A percentile compares a stretch with the other conserved stretches of the same genome.
Evolutionary conservation across 2,329 filamentous ascomycete genomes (phyloP).

Genomic region (Plectosphaerella cucumerina): DNA sequence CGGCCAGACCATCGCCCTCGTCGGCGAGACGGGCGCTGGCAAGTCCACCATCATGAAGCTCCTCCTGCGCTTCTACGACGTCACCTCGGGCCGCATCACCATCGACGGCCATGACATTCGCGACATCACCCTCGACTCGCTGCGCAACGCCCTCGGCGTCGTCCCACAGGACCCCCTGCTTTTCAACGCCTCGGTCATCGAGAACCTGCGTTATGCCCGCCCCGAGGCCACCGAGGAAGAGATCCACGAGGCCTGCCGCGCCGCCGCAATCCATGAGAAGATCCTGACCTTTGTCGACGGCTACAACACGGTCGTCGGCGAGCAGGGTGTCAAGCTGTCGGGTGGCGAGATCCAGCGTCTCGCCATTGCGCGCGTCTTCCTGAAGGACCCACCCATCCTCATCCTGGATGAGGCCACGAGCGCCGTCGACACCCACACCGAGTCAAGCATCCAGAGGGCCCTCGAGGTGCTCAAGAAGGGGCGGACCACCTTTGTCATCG

Average conservation of each 20-base stretch:
- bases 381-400: conserved; percentile 71
- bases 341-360: conserved; percentile 64
- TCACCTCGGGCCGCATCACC: conserved; percentile 44
- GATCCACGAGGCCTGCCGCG: conserved; percentile 48
- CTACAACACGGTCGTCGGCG: conserved; percentile 46
- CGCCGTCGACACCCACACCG: conserved; percentile 67
- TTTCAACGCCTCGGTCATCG: conserved; percentile 56
- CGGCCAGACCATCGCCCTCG: conserved; percentile 55
- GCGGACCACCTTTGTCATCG: conserved; percentile 64
- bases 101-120: conserved; percentile 56
- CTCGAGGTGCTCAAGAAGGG: conserved; percentile 53
- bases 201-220: conserved; percentile 54
- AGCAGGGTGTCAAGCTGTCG: conserved; percentile 56
- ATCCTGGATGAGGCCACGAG: conserved; percentile 78
- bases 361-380: conserved; percentile 65
- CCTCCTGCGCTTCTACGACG: conserved; percentile 57
- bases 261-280: conserved; percentile 55
- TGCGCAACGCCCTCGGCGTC: conserved; percentile 28
- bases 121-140: conserved; percentile 40
- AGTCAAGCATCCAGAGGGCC: conserved; percentile 62
- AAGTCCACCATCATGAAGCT: conserved; percentile 61
- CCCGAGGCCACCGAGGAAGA: conserved; percentile 51
- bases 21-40: conserved; percentile 59
- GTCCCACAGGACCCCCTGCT: conserved; percentile 53
- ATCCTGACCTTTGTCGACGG: conserved; percentile 50